These are phyloP conservation scores for Ochromonas danica DNA, from an alignment of 108 stramenopile species.

Conservation along the genomic window DNA sequence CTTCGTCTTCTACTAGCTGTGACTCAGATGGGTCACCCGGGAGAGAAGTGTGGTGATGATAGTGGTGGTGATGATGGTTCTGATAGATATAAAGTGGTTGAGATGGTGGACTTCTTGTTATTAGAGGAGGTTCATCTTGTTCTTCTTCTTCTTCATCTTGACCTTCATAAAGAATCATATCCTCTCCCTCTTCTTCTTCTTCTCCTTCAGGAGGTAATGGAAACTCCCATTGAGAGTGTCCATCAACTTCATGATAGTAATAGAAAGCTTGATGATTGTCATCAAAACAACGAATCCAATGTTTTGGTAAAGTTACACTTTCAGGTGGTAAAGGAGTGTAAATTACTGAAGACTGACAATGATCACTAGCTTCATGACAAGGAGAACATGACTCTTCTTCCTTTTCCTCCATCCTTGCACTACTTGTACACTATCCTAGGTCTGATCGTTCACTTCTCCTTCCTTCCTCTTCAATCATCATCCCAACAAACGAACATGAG, in stretches of 20 bases:
- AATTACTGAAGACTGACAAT: too few relatives aligned
- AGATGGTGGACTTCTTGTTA: too few relatives aligned
- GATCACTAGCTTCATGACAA: too few relatives aligned
- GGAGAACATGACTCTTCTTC: too few relatives aligned
- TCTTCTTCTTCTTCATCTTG: neutral
- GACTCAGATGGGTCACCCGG: neutral
- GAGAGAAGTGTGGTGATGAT: neutral
- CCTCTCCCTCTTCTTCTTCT: neutral
- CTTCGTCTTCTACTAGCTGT: neutral
- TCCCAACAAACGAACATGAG: too few relatives aligned
- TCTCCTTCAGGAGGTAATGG: neutral
- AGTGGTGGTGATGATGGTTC: neutral
- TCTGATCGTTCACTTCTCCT: too few relatives aligned
- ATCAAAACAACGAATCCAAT: neutral
- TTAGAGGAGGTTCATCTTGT: too few relatives aligned
- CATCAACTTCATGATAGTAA: neutral
- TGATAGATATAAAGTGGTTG: neutral
- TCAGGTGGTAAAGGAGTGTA: too few relatives aligned
- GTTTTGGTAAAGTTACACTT: neutral
- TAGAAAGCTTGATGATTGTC: neutral
- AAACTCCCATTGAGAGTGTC: conserved; percentile 7
- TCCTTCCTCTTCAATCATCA: too few relatives aligned
- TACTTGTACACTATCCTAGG: too few relatives aligned
- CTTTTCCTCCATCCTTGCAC: too few relatives aligned
- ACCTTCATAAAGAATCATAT: neutral